These are phyloP conservation scores for Cercospora sesami DNA, from an alignment of 2,329 filamentous ascomycete species.

Conservation along the genomic window DNA sequence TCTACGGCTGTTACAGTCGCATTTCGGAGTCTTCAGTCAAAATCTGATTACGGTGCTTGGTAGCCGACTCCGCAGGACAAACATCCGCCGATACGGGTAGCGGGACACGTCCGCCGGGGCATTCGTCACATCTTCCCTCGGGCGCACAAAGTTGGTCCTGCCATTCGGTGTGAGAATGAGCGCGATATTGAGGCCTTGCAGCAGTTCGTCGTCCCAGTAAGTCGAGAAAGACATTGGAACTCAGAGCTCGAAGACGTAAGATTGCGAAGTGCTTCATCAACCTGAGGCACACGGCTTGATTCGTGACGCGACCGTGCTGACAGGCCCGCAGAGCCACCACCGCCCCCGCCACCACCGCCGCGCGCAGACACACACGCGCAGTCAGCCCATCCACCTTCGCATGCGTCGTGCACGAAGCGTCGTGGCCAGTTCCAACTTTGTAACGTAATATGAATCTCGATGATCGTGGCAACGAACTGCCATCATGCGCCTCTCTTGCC, in stretches of 20 bases:
- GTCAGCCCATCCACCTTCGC: background rate
- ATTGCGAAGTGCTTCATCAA: background rate
- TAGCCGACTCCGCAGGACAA: background rate
- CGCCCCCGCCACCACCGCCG: background rate
- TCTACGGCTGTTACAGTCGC: background rate
- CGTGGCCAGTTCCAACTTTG: background rate
- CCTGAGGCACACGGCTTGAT: background rate
- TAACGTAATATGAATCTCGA: background rate
- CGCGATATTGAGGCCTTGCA: constrained; percentile 11
- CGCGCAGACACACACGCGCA: background rate
- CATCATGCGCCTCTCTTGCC: background rate
- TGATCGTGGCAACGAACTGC: background rate
- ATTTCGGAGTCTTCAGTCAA: too few relatives aligned
- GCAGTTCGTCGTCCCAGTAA: background rate
- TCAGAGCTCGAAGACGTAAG: background rate
- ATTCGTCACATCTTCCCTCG: background rate
- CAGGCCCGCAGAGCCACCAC: background rate
- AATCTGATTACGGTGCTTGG: background rate
- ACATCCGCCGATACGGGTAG: background rate
- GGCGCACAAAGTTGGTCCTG: background rate
- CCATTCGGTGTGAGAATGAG: background rate
- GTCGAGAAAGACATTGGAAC: background rate
- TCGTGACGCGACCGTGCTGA: background rate
- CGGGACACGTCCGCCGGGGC: background rate
- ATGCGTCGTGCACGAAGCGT: background rate